Percentiles rank a stretch among this genome's conserved stretches.
These are phyloP conservation scores for Rhododendron henanense DNA, from an alignment of 148 eudicot species.

Conservation along the genomic window DNA sequence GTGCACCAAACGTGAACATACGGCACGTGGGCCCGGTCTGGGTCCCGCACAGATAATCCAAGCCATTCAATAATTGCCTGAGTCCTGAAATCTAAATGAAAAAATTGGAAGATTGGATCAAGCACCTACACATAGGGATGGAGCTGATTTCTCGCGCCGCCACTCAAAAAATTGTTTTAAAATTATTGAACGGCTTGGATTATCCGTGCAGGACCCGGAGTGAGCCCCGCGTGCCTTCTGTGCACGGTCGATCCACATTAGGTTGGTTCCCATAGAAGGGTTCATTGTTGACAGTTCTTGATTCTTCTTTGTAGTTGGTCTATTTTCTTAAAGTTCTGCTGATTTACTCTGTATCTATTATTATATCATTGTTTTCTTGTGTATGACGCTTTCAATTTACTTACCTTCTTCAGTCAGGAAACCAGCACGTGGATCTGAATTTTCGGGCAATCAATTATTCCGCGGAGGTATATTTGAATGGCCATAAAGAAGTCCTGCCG, in stretches of 20 bases:
- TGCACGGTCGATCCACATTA: background rate
- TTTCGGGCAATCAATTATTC: constrained; percentile 93
- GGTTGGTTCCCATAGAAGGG: background rate
- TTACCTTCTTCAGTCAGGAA: constrained; percentile 43
- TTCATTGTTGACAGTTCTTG: background rate
- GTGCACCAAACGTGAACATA: too few relatives aligned
- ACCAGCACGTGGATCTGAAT: constrained; percentile 79
- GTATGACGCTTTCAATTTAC: background rate
- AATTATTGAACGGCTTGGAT: background rate
- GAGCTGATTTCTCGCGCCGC: background rate
- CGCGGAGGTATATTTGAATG: constrained; percentile 89
- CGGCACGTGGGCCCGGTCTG: too few relatives aligned
- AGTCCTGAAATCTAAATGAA: background rate
- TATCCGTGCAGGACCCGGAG: background rate
- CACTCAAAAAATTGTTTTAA: too few relatives aligned
- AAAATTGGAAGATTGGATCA: background rate
- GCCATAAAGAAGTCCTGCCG: constrained; percentile 68
- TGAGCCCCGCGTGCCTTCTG: background rate
- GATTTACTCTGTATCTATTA: background rate
- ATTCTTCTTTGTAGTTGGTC: background rate
- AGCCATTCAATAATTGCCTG: background rate
- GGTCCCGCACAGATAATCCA: too few relatives aligned
- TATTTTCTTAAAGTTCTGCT: background rate
- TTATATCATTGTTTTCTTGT: background rate
- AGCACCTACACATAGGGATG: background rate